Conservation (phyloP, 192 early-diverging fungal genomes). For the Anaeromyces robustus region DNA sequence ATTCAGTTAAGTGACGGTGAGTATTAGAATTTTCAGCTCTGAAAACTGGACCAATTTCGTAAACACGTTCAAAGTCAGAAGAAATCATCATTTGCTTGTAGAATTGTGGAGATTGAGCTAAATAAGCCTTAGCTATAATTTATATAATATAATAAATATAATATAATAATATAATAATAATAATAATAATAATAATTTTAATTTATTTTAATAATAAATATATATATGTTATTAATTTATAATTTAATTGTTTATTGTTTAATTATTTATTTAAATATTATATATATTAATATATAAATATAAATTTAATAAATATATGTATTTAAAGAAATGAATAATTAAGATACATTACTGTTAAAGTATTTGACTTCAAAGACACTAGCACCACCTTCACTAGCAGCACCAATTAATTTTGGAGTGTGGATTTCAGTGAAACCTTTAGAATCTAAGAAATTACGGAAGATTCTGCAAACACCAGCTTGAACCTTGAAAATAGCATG, state of each 20-base stretch:
- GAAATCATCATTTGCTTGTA: conserved; percentile 99
- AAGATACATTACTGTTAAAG: conserved; percentile 69
- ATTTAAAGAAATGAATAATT: no score
- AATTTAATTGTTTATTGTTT: no score
- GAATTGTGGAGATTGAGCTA: conserved; percentile 97
- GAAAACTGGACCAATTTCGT: conserved; percentile 95
- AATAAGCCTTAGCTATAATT: conserved; percentile 54
- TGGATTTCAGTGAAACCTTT: conserved; percentile 90
- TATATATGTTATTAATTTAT: no score
- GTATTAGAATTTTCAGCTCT: conserved; percentile 95
- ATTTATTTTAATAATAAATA: no score
- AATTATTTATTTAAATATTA: no score
- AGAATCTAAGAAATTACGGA: conserved; percentile 81
- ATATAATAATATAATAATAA: background rate
- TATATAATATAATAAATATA: conserved; percentile 1
- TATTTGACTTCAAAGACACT: conserved; percentile 96
- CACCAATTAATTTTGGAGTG: conserved; percentile 87
- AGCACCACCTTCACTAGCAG: conserved; percentile 90
- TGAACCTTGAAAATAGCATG: conserved; percentile 97
- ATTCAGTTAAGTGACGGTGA: conserved; percentile 99
- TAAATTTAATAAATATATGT: no score
- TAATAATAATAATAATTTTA: no score
- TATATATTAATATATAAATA: no score
- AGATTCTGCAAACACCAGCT: conserved; percentile 77
- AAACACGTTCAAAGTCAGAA: conserved; percentile 94